phyloP scores from a whole-genome alignment of 1,284 basidiomycete species.

The Moesziomyces sp. region DNA sequence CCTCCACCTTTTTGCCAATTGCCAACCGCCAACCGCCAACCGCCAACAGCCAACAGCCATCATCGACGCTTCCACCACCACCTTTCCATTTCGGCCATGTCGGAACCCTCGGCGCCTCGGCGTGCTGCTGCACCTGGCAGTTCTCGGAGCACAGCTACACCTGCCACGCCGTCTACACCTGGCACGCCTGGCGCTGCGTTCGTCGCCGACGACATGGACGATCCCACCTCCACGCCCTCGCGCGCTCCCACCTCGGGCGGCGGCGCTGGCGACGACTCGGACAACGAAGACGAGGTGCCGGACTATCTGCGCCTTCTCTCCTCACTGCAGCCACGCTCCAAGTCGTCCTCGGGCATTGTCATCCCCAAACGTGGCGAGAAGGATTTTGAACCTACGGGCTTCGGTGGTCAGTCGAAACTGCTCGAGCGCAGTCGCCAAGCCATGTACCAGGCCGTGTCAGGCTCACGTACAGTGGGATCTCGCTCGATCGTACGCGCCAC shows the following conservation, averaged over 20 bases:
- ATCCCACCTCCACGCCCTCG: conserved; percentile 12
- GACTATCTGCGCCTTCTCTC: conserved; percentile 46
- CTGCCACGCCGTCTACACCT: background rate
- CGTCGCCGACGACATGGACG: conserved; percentile 26
- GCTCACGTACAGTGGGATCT: conserved; percentile 71
- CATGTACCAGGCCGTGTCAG: conserved; percentile 82
- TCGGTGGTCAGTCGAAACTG: conserved; percentile 77
- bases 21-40: too few relatives aligned
- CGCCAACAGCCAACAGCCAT: too few relatives aligned
- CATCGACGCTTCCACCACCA: conserved; percentile 1
- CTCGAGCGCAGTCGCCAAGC: conserved; percentile 84
- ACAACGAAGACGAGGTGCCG: conserved; percentile 41
- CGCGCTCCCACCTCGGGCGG: background rate
- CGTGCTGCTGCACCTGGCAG: too few relatives aligned
- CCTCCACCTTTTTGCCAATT: background rate
- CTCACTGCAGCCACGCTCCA: conserved; percentile 17
- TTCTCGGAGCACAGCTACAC: background rate
- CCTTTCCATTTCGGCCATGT: too few relatives aligned
- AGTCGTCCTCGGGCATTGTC: conserved; percentile 15
- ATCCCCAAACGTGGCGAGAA: conserved; percentile 66
- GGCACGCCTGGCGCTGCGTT: background rate
- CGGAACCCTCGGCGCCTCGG: too few relatives aligned
- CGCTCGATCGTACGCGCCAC: conserved; percentile 54
- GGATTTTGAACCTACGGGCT: conserved; percentile 79
- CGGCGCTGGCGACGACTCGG: conserved; percentile 25